These are phyloP conservation scores for Fusarium albidum DNA, from an alignment of 2,329 filamentous ascomycete genomes.

Conservation along the genomic window DNA sequence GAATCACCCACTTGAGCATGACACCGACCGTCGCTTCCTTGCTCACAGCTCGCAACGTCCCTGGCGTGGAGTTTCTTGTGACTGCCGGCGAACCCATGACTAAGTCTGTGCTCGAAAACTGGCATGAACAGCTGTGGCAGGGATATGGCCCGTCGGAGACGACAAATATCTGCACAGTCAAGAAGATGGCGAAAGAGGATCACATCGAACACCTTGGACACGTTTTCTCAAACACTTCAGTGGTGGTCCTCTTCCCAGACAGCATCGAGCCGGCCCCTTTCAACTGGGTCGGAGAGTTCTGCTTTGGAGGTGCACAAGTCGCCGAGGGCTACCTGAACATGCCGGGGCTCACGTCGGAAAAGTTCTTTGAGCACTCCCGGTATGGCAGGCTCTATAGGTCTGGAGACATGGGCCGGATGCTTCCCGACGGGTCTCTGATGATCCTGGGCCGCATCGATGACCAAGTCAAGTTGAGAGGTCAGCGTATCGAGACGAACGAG, in stretches of 20 bases:
- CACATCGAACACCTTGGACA: slow-evolving; percentile 79
- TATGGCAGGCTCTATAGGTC: slow-evolving; percentile 82
- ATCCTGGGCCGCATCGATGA: slow-evolving; percentile 79
- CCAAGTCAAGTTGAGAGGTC: slow-evolving; percentile 83
- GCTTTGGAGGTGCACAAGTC: slow-evolving; percentile 86
- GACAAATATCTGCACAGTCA: slow-evolving; percentile 86
- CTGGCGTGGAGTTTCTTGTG: slow-evolving; percentile 76
- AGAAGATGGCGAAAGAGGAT: slow-evolving; percentile 65
- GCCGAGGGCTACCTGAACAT: slow-evolving; percentile 76
- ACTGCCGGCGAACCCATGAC: slow-evolving; percentile 85
- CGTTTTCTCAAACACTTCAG: slow-evolving; percentile 78
- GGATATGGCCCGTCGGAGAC: slow-evolving; percentile 87
- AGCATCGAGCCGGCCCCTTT: slow-evolving; percentile 65
- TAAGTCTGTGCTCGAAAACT: slow-evolving; percentile 71
- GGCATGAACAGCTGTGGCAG: slow-evolving; percentile 77
- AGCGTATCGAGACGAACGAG: slow-evolving; percentile 81
- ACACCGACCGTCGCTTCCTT: slow-evolving; percentile 86
- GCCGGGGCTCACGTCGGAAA: slow-evolving; percentile 67
- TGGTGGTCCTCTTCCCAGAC: slow-evolving; percentile 65
- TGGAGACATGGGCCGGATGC: slow-evolving; percentile 82
- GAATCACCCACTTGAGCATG: slow-evolving; percentile 81
- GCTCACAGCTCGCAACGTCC: slow-evolving; percentile 73
- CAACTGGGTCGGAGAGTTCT: slow-evolving; percentile 82
- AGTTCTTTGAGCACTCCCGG: slow-evolving; percentile 72
- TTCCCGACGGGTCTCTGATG: slow-evolving; percentile 77